Percentiles rank a stretch among this genome's conserved stretches.
phyloP scores from a whole-genome alignment of 805 yeast species.

The Yueomyces sp. region DNA sequence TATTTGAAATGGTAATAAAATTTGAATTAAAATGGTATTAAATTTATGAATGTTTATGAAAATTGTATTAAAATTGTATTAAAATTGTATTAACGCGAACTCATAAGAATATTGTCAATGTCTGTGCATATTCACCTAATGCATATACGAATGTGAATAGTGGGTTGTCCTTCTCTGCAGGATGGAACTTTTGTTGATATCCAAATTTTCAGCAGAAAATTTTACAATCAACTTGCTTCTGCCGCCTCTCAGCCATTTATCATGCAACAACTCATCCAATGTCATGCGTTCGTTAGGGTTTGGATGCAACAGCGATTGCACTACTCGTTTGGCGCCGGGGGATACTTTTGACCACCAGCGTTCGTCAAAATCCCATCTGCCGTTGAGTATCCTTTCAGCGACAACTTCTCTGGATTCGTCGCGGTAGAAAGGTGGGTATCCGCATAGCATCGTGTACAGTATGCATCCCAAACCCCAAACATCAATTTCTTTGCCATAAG shows the following conservation, averaged over 20 bases:
- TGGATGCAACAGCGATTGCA: slow-evolving; percentile 52
- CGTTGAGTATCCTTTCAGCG: slow-evolving; percentile 36
- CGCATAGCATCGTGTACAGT: slow-evolving; percentile 78
- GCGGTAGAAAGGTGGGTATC: slow-evolving; percentile 86
- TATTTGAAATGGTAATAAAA: no score
- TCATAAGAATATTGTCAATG: no score
- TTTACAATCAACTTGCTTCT: no score
- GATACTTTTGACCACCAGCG: slow-evolving; percentile 79
- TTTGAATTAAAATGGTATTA: no score
- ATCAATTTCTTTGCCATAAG: slow-evolving; percentile 93
- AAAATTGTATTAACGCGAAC: no score
- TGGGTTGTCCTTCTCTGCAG: background rate
- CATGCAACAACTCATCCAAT: slow-evolving; percentile 40
- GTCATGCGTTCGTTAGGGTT: slow-evolving; percentile 50
- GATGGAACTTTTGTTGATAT: background rate
- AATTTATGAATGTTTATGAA: no score
- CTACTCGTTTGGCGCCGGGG: slow-evolving; percentile 67
- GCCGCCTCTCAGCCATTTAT: slow-evolving; percentile 48
- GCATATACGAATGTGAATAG: no score
- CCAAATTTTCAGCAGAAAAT: no score
- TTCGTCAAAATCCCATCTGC: slow-evolving; percentile 47
- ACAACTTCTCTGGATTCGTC: slow-evolving; percentile 49
- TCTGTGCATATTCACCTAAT: no score
- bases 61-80: no score
- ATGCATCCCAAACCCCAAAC: slow-evolving; percentile 93